Percentiles rank a stretch among this genome's conserved stretches.
Evolutionary conservation across 2,329 filamentous ascomycete species (phyloP).

Genomic region (Alternaria brassicae): DNA sequence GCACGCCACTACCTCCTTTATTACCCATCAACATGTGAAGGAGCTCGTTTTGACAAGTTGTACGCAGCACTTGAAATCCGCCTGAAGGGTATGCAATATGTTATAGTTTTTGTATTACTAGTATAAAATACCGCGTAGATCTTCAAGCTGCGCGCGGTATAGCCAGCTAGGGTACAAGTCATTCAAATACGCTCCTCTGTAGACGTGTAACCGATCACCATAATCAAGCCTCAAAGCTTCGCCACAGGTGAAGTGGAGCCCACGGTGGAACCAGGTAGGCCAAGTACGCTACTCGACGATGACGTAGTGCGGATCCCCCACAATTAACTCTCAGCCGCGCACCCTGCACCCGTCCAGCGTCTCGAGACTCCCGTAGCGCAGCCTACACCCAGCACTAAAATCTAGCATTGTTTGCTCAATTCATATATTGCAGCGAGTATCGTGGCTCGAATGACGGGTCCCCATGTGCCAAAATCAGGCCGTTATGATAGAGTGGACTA

Average conservation of each 20-base stretch:
- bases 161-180: no score
- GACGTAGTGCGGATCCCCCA: slow-evolving; percentile 2
- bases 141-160: no score
- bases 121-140: no score
- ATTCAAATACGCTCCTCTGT: no score
- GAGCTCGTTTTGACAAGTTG: no score
- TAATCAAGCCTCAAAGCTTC: neutral
- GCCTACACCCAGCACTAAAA: neutral
- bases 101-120: no score
- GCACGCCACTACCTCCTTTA: no score
- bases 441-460: neutral
- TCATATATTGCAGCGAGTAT: neutral
- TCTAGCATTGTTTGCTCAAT: neutral
- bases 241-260: neutral
- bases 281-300: neutral
- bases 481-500: no score
- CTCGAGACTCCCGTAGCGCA: neutral
- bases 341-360: neutral
- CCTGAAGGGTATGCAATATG: no score
- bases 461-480: neutral
- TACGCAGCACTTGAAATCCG: no score
- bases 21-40: neutral
- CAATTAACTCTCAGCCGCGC: neutral
- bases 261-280: slow-evolving; percentile 6
- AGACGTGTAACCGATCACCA: neutral